phyloP scores from a whole-genome alignment of 108 stramenopile genomes.

The Pseudonitzschia multiseries region DNA sequence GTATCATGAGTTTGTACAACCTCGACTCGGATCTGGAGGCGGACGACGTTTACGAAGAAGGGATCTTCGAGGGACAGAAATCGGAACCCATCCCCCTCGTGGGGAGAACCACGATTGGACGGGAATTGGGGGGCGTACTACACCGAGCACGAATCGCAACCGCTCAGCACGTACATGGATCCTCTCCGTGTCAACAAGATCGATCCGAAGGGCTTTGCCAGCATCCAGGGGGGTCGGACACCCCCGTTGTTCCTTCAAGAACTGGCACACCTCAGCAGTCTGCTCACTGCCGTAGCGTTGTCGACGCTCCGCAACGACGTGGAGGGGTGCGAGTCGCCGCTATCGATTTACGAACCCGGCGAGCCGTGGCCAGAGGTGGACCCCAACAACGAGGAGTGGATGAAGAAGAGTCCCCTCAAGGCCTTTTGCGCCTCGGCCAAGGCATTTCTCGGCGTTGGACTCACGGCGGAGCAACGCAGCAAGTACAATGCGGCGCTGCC shows the following conservation, averaged over 20 bases:
- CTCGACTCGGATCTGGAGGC: neutral
- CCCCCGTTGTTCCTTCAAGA: constrained; percentile 76
- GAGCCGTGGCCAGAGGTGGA: constrained; percentile 65
- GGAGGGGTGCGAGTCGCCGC: constrained; percentile 63
- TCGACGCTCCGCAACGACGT: constrained; percentile 72
- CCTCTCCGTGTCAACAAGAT: constrained; percentile 10
- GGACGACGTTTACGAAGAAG: neutral
- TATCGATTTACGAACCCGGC: constrained; percentile 54
- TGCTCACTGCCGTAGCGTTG: constrained; percentile 66
- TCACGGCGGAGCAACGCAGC: constrained; percentile 46
- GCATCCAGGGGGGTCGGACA: constrained; percentile 56
- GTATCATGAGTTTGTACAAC: neutral
- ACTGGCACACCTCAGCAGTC: constrained; percentile 65
- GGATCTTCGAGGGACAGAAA: neutral
- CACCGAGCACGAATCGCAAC: neutral
- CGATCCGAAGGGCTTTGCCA: constrained; percentile 54
- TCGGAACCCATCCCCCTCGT: constrained; percentile 34
- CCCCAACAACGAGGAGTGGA: constrained; percentile 41
- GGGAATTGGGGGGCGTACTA: constrained; percentile 53
- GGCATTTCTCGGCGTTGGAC: constrained; percentile 53
- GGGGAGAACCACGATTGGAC: constrained; percentile 54
- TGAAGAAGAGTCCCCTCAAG: neutral
- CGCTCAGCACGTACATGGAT: neutral
- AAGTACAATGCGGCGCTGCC: constrained; percentile 64
- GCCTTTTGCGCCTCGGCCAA: constrained; percentile 6